These are phyloP conservation scores for Cladobotryum mycophilum DNA, from an alignment of 2,329 filamentous ascomycete genomes.

Conservation along the genomic window DNA sequence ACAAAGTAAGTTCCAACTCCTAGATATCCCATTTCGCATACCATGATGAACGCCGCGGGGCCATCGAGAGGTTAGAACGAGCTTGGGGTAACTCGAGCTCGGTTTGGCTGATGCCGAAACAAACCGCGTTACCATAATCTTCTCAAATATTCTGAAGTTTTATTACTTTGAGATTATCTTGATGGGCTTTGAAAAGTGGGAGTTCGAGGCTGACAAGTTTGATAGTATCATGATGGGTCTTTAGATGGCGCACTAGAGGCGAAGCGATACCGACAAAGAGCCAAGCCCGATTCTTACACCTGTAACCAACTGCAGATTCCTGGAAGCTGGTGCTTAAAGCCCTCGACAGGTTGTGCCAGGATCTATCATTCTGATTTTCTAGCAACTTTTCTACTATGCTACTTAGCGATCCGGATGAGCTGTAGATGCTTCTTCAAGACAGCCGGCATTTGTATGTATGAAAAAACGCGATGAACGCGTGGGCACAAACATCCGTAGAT, in stretches of 20 bases:
- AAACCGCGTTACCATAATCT: slow-evolving; percentile 59
- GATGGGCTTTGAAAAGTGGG: not conserved
- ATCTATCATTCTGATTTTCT: too few relatives aligned
- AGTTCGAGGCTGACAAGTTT: not conserved
- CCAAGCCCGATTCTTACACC: too few relatives aligned
- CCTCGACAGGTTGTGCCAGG: too few relatives aligned
- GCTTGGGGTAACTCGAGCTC: slow-evolving; percentile 17
- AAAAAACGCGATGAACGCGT: too few relatives aligned
- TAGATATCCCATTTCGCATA: slow-evolving; percentile 7
- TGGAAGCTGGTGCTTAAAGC: too few relatives aligned
- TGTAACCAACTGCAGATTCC: too few relatives aligned
- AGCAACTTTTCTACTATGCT: too few relatives aligned
- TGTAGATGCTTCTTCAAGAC: too few relatives aligned
- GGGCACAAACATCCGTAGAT: too few relatives aligned
- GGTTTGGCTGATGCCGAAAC: slow-evolving; percentile 46
- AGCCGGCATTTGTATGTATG: too few relatives aligned
- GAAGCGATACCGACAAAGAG: too few relatives aligned
- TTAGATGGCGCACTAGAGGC: not conserved
- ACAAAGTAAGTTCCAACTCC: slow-evolving; percentile 9
- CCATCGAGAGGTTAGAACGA: slow-evolving; percentile 33
- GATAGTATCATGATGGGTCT: not conserved
- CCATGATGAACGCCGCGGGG: slow-evolving; percentile 49
- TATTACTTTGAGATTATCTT: slow-evolving; percentile 11
- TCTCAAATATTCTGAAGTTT: slow-evolving; percentile 55
- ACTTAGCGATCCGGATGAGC: too few relatives aligned